Conservation (phyloP, 2,329 filamentous ascomycete genomes). For the Penicillium thymicola region DNA sequence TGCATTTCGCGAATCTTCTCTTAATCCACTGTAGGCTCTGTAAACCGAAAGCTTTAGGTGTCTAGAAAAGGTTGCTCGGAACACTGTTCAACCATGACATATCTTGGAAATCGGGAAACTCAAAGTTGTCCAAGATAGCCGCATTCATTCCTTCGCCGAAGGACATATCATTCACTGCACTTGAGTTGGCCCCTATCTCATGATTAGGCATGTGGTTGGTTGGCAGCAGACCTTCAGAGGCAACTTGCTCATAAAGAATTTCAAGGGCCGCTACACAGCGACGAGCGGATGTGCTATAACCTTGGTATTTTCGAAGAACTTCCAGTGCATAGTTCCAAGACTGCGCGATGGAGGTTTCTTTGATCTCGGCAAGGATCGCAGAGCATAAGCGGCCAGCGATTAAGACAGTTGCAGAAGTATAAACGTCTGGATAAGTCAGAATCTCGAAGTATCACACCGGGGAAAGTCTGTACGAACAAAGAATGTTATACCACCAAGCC, state of each 20-base stretch:
- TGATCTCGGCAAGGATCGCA: constrained; percentile 26
- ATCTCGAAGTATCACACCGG: background rate
- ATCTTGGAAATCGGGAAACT: constrained; percentile 32
- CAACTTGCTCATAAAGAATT: constrained; percentile 30
- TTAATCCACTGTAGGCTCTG: too few species aligned
- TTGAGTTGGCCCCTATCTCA: background rate
- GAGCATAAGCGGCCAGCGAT: constrained; percentile 33
- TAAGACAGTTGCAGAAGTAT: constrained; percentile 36
- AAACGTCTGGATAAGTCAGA: constrained; percentile 29
- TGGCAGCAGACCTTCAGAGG: constrained; percentile 16
- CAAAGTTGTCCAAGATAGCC: constrained; percentile 25
- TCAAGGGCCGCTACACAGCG: constrained; percentile 33
- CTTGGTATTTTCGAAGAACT: constrained; percentile 32
- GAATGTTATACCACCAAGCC: constrained; percentile 40
- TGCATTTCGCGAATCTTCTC: background rate
- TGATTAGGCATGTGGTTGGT: background rate
- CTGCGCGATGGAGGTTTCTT: constrained; percentile 20
- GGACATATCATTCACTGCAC: constrained; percentile 21
- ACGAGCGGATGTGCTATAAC: constrained; percentile 31
- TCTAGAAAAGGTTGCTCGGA: constrained; percentile 29
- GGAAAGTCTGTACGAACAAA: constrained; percentile 23
- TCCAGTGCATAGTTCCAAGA: constrained; percentile 32
- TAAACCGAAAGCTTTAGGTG: background rate
- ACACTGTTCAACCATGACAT: constrained; percentile 37
- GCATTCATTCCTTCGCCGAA: constrained; percentile 29